phyloP scores from a whole-genome alignment of 2,329 filamentous ascomycete genomes.

The Xylaria sp. region DNA sequence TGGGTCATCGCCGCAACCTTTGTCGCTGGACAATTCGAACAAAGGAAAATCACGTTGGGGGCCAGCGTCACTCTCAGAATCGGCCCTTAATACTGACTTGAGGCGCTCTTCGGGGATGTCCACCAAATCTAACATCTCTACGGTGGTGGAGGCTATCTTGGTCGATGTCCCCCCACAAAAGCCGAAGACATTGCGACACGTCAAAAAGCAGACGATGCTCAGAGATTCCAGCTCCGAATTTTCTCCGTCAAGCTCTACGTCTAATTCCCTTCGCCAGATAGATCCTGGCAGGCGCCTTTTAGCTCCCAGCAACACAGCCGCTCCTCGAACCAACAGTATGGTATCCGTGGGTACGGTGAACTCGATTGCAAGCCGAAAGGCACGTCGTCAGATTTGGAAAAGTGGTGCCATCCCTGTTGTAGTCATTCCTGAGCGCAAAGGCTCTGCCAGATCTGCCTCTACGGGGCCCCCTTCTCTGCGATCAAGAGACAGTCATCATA shows the following conservation, averaged over 20 bases:
- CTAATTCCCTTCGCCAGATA: slow-evolving; percentile 36
- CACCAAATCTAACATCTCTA: slow-evolving; percentile 49
- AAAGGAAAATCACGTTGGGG: slow-evolving; percentile 27
- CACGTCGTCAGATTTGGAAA: slow-evolving; percentile 54
- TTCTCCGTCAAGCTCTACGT: slow-evolving; percentile 40
- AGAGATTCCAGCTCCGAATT: slow-evolving; percentile 40
- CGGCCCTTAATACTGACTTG: slow-evolving; percentile 39
- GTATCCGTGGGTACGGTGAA: slow-evolving; percentile 45
- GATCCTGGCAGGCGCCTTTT: slow-evolving; percentile 30
- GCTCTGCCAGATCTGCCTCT: slow-evolving; percentile 46
- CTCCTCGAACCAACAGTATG: slow-evolving; percentile 42
- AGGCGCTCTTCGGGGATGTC: slow-evolving; percentile 51
- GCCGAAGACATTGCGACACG: slow-evolving; percentile 54
- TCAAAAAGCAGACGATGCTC: slow-evolving; percentile 46
- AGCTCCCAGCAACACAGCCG: slow-evolving; percentile 27
- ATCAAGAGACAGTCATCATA: slow-evolving; percentile 55
- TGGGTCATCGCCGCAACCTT: slow-evolving; percentile 33
- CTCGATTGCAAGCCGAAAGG: slow-evolving; percentile 49
- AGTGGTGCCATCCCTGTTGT: slow-evolving; percentile 58
- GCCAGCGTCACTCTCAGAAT: slow-evolving; percentile 34
- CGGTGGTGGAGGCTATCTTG: slow-evolving; percentile 53
- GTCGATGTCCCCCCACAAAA: slow-evolving; percentile 46
- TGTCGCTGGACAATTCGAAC: slow-evolving; percentile 26
- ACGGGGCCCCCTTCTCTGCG: slow-evolving; percentile 47
- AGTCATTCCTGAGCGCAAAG: slow-evolving; percentile 54